A percentile compares a stretch with the other conserved stretches of the same genome.
Conservation (phyloP, 176 grass and related monocot genomes). For the Hordeum vulgare region MorexV3_pseudomolecules_assembly NC_058519.1:462299065-462299564, state of each 20-base stretch:
- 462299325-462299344: constrained; percentile 89
- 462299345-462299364: constrained; percentile 52
- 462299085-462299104: constrained; percentile 64
- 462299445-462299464: constrained; percentile 74
- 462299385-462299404: constrained; percentile 84
- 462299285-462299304: constrained; percentile 61
- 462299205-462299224: constrained; percentile 99
- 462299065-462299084: constrained; percentile 50
- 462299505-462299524: constrained; percentile 87
- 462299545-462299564: background rate
- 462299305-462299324: constrained; percentile 61
- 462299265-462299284: constrained; percentile 76
- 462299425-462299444: constrained; percentile 89
- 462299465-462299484: constrained; percentile 50
- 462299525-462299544: constrained; percentile 44
- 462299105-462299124: constrained; percentile 87
- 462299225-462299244: constrained; percentile 80
- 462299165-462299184: constrained; percentile 56
- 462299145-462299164: constrained; percentile 91
- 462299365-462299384: constrained; percentile 60
- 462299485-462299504: constrained; percentile 90
- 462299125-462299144: constrained; percentile 78
- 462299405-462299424: constrained; percentile 90
- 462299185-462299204: constrained; percentile 77
- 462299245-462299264: constrained; percentile 58